Conservation (phyloP, 768 basidiomycete genomes). For the Phaeotremella skinneri region DNA sequence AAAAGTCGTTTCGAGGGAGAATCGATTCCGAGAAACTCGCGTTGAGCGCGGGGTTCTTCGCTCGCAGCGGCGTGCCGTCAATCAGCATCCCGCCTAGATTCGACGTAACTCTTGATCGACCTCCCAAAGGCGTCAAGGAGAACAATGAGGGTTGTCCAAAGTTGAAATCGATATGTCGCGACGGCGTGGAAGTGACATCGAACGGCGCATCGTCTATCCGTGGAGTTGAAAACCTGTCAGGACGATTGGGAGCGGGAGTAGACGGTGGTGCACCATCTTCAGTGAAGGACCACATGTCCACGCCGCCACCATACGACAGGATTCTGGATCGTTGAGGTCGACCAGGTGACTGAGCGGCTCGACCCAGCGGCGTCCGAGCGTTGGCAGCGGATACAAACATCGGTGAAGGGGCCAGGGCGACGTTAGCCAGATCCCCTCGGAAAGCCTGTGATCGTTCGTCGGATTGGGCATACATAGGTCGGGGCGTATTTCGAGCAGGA, state of each 20-base stretch:
- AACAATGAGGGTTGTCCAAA: slow-evolving; percentile 43
- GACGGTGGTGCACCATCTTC: slow-evolving; percentile 35
- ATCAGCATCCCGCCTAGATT: slow-evolving; percentile 14
- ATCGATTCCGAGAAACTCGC: slow-evolving; percentile 7
- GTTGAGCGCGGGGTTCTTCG: slow-evolving; percentile 5
- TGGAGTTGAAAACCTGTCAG: slow-evolving; percentile 38
- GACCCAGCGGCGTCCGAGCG: slow-evolving; percentile 21
- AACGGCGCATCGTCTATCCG: slow-evolving; percentile 41
- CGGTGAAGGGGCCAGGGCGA: slow-evolving; percentile 45
- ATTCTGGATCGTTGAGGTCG: slow-evolving; percentile 38
- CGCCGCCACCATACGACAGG: slow-evolving; percentile 36
- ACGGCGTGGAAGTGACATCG: slow-evolving; percentile 45
- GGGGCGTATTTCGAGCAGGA: slow-evolving; percentile 23
- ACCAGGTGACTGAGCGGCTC: slow-evolving; percentile 23
- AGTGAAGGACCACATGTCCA: slow-evolving; percentile 35
- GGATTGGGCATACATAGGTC: slow-evolving; percentile 28
- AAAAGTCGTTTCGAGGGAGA: slow-evolving; percentile 23
- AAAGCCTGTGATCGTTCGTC: slow-evolving; percentile 39
- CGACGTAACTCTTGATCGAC: slow-evolving; percentile 29
- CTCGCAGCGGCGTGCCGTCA: slow-evolving; percentile 21
- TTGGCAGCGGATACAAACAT: slow-evolving; percentile 22
- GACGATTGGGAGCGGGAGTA: slow-evolving; percentile 32
- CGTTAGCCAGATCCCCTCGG: slow-evolving; percentile 31
- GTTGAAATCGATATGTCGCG: slow-evolving; percentile 45
- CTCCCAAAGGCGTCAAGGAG: slow-evolving; percentile 41